Percentiles rank a stretch among this genome's conserved stretches.
phyloP scores from a whole-genome alignment of 2,329 filamentous ascomycete genomes.

The Arthrinium phaeospermum region DNA sequence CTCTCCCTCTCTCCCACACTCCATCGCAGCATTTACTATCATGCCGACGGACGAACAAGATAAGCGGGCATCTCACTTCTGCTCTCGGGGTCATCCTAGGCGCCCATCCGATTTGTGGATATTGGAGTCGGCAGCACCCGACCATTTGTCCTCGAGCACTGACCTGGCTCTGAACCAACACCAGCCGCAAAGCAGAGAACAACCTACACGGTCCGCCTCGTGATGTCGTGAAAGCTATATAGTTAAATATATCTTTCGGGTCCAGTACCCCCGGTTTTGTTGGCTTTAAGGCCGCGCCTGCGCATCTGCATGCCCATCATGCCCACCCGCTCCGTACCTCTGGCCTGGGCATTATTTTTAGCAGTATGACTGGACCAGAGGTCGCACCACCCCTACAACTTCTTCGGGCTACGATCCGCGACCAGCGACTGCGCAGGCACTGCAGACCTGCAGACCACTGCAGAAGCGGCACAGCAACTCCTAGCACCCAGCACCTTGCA shows the following conservation, averaged over 20 bases:
- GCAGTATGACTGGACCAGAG: conserved; percentile 3
- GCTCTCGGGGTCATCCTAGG: neutral
- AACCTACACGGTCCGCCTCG: neutral
- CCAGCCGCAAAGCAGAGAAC: neutral
- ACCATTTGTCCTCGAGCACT: neutral
- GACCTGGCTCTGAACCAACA: neutral
- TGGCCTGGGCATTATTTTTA: neutral
- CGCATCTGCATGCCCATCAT: conserved; percentile 6
- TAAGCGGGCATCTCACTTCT: neutral
- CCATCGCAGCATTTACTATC: neutral
- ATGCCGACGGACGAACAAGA: neutral
- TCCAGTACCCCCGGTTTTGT: conserved; percentile 2
- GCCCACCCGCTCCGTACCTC: neutral
- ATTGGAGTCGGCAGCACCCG: neutral
- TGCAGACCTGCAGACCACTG: neutral
- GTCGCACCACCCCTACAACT: conserved; percentile 14
- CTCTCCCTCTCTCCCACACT: neutral
- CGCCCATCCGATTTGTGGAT: conserved; percentile 3
- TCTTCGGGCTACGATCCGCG: conserved; percentile 17
- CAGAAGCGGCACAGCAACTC: conserved; percentile 2
- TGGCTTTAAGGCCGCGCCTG: neutral
- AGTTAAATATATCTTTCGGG: conserved; percentile 7
- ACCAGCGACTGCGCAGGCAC: neutral
- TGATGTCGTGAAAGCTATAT: neutral
- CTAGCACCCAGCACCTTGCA: neutral